Evolutionary conservation across 1,284 basidiomycete species (phyloP), one percentile per base, ranked within the genome.

Genomic region (Trametes hirsuta): DNA sequence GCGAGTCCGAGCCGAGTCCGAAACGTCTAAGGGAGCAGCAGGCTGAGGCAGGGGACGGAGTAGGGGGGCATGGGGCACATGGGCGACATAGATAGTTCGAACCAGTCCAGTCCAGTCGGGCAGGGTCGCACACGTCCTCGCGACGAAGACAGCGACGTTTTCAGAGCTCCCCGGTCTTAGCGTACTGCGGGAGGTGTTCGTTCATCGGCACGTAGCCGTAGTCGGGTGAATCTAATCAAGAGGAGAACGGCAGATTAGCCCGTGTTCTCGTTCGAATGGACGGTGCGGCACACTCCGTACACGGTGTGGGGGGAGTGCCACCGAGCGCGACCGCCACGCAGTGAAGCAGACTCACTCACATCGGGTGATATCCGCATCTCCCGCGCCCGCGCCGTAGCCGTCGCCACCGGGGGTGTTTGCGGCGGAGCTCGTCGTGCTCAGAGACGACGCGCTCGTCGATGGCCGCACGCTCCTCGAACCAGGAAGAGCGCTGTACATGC

Each of bases 341-440:
- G 44, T 55, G 58, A 56, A 59, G 63, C 54, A 65, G 66, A 63
- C 67, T 68, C 64, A 89, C 90, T 88, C 78, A 92, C 90, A 91
- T 76, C 90, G 84, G 71, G 85, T 88, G 71, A 91, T 88, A 75
- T 88, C 88, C 61, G 87, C 73, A 35, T 69, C 67, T 22, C 64
- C 67, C 36, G 59, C 62, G 40, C 84, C 69, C 84, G 86, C 58
- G 45, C 80, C 80, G 66, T 81, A 83, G 59, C 84, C 84, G 66
- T 83, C 84, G 49, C 84, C 84, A 49, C 82, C 80, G 18, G 68
- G 71, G 53, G 84, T 74, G 66, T 78, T 84, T 58, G 83, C 78
- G 40, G 91, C 90, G n/a, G 90, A 90, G 40, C 90, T 92, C 69
- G 88, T 88, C 48, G 91, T 89, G 74, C 91, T 87, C 53, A 87